Conservation (phyloP, 2,329 filamentous ascomycete genomes). For the Kalaharituber pfeilii region DNA sequence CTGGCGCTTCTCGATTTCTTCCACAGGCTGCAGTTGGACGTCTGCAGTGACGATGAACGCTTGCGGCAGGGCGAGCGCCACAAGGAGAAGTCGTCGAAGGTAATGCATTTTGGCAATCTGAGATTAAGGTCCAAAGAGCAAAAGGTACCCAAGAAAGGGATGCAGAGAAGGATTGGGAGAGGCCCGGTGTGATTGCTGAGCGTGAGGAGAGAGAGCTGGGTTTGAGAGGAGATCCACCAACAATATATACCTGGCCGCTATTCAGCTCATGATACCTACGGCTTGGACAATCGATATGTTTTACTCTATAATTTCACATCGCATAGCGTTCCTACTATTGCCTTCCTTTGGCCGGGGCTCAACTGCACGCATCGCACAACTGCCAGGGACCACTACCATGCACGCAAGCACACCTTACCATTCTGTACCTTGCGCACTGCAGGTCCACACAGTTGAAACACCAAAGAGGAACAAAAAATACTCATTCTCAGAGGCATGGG, state of each 20-base stretch:
- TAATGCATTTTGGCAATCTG: background rate
- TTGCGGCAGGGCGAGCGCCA: background rate
- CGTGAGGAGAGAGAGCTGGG: background rate
- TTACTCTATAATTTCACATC: too few relatives aligned
- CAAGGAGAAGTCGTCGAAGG: background rate
- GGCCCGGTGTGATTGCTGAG: too few relatives aligned
- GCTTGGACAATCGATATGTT: too few relatives aligned
- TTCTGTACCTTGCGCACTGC: background rate
- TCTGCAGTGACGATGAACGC: background rate
- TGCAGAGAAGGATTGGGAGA: too few relatives aligned
- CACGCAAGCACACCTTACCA: too few relatives aligned
- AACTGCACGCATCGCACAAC: too few relatives aligned
- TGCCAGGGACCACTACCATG: too few relatives aligned
- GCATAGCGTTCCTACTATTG: too few relatives aligned
- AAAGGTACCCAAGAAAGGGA: too few relatives aligned
- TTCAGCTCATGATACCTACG: background rate
- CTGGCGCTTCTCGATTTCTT: constrained; percentile 5
- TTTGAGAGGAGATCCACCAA: background rate
- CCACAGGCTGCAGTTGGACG: background rate
- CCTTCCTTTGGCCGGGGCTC: background rate
- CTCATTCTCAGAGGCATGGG: background rate
- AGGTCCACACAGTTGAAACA: background rate
- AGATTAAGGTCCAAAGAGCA: too few relatives aligned
- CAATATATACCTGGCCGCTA: background rate
- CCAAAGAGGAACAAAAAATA: background rate